Conservation (phyloP, 306 rosid species). For the Begonia loranthoides region DNA sequence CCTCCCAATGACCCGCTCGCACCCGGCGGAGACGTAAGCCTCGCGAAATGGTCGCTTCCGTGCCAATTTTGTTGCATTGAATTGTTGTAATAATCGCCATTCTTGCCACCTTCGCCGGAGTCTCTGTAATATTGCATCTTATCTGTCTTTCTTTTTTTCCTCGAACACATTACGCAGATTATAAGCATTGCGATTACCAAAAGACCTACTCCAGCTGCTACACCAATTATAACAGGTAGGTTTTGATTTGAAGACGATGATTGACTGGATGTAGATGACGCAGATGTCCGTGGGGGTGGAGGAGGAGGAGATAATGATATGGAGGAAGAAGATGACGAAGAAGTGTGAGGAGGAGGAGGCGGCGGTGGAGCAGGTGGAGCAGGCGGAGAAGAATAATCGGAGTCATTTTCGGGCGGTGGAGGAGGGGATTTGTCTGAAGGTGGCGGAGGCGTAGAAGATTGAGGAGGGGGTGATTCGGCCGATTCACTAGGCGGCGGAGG, state of each 20-base stretch:
- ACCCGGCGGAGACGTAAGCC: slow-evolving; percentile 14
- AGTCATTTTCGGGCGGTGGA: background rate
- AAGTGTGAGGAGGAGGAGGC: background rate
- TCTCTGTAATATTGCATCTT: slow-evolving; percentile 38
- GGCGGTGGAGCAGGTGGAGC: background rate
- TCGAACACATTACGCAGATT: slow-evolving; percentile 20
- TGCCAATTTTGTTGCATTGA: slow-evolving; percentile 15
- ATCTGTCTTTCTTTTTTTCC: slow-evolving; percentile 32
- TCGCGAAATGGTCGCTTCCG: slow-evolving; percentile 31
- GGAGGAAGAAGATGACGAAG: slow-evolving; percentile 11
- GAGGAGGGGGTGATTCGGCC: slow-evolving; percentile 10
- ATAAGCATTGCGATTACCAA: slow-evolving; percentile 22
- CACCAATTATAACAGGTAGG: slow-evolving; percentile 24
- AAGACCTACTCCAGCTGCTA: slow-evolving; percentile 23
- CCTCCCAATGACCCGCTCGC: slow-evolving; percentile 7
- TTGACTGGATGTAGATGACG: background rate
- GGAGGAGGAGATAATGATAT: slow-evolving; percentile 18
- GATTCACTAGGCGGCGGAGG: slow-evolving; percentile 6
- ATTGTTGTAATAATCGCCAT: slow-evolving; percentile 28
- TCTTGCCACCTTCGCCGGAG: slow-evolving; percentile 30
- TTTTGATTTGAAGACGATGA: background rate
- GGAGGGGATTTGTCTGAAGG: background rate
- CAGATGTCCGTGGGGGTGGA: background rate
- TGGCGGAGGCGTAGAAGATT: slow-evolving; percentile 7
- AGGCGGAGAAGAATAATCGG: slow-evolving; percentile 1